These are phyloP conservation scores for Amanita thiersii DNA, from an alignment of 768 basidiomycete species.

Conservation along the genomic window DNA sequence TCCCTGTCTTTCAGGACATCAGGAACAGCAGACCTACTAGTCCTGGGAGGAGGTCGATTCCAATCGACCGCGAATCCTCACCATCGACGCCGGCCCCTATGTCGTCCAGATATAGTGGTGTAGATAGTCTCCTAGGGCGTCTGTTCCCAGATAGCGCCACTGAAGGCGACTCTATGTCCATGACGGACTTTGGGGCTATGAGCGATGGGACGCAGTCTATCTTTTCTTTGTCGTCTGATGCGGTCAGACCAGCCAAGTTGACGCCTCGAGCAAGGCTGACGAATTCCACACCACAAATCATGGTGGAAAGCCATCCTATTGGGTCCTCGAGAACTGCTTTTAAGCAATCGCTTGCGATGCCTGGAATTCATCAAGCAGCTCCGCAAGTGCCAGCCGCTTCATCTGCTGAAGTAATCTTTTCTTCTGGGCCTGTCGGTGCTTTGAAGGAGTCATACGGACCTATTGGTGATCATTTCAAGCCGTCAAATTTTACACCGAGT, in stretches of 20 bases:
- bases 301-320: not conserved
- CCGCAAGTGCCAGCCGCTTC: constrained; percentile 1
- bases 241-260: constrained; percentile 7
- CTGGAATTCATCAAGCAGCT: constrained; percentile 3
- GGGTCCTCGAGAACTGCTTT: not conserved
- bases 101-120: constrained; percentile 5
- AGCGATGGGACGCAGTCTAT: constrained; percentile 17
- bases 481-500: too few species aligned
- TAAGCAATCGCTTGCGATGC: not conserved
- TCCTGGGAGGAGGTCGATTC: constrained; percentile 2
- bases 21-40: constrained; percentile 6
- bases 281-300: constrained; percentile 7
- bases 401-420: constrained; percentile 5
- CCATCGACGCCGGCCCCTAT: not conserved
- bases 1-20: constrained; percentile 12
- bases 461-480: not conserved
- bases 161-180: constrained; percentile 8
- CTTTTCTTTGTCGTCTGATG: constrained; percentile 8
- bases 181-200: constrained; percentile 13
- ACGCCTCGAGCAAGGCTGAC: constrained; percentile 10
- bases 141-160: constrained; percentile 17
- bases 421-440: not conserved
- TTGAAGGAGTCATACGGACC: not conserved
- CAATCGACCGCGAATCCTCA: constrained; percentile 2
- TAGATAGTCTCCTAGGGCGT: constrained; percentile 19